phyloP scores from a whole-genome alignment of 2,329 filamentous ascomycete genomes.

The Cytospora mali region DNA sequence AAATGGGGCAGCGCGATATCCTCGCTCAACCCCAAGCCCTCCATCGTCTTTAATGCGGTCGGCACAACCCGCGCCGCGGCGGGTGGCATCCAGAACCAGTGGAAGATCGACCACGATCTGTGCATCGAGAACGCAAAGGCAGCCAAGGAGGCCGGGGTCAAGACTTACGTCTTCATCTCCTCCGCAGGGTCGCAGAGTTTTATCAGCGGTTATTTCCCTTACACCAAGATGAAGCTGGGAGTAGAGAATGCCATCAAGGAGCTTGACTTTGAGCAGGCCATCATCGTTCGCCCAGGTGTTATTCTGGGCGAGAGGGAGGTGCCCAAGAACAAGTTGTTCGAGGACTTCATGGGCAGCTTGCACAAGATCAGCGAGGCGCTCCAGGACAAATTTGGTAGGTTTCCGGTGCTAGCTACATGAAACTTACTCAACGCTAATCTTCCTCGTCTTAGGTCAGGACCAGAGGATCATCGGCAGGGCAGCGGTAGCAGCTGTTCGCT shows the following conservation, averaged over 20 bases:
- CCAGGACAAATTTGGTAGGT: slow-evolving; percentile 58
- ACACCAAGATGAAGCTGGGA: slow-evolving; percentile 79
- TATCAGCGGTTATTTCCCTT: slow-evolving; percentile 47
- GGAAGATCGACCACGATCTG: slow-evolving; percentile 85
- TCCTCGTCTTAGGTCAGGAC: slow-evolving; percentile 63
- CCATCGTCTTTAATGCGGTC: slow-evolving; percentile 74
- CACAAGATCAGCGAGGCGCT: slow-evolving; percentile 56
- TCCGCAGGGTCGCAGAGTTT: slow-evolving; percentile 51
- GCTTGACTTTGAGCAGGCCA: slow-evolving; percentile 74
- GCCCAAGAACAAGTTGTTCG: slow-evolving; percentile 55
- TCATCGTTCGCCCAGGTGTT: slow-evolving; percentile 74
- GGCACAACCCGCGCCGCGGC: slow-evolving; percentile 78
- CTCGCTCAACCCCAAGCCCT: slow-evolving; percentile 56
- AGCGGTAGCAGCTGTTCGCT: slow-evolving; percentile 61
- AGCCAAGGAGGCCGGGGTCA: slow-evolving; percentile 71
- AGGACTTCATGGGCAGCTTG: slow-evolving; percentile 57
- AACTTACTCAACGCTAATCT: slow-evolving; percentile 1
- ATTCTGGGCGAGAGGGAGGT: slow-evolving; percentile 73
- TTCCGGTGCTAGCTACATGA: not conserved
- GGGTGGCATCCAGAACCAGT: slow-evolving; percentile 77
- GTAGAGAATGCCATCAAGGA: slow-evolving; percentile 77
- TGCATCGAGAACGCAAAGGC: slow-evolving; percentile 78
- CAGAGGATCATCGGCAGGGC: slow-evolving; percentile 71
- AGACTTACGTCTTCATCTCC: slow-evolving; percentile 78
- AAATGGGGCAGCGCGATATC: slow-evolving; percentile 68